Conservation (phyloP, 2,329 filamentous ascomycete species). For the Fusarium chaquense region DNA sequence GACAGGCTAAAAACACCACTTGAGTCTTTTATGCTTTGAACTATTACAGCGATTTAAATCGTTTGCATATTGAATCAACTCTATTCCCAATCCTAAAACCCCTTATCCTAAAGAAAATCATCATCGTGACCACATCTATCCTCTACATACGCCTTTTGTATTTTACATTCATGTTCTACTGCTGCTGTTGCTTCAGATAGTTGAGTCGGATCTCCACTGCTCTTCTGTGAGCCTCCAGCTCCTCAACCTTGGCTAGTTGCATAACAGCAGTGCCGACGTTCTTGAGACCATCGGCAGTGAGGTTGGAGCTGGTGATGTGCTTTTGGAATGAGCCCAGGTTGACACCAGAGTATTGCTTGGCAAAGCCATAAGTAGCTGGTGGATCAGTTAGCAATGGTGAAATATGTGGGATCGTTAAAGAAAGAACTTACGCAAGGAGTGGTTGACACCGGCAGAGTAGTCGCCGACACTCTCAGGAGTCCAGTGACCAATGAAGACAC, state of each 20-base stretch:
- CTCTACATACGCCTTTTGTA: slow-evolving; percentile 28
- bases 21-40: slow-evolving; percentile 16
- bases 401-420: background rate
- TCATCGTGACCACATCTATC: slow-evolving; percentile 3
- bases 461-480: slow-evolving; percentile 98
- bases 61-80: slow-evolving; percentile 14
- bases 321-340: slow-evolving; percentile 97
- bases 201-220: slow-evolving; percentile 86
- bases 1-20: slow-evolving; percentile 33
- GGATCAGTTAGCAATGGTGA: slow-evolving; percentile 36
- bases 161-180: slow-evolving; percentile 38
- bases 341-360: slow-evolving; percentile 98
- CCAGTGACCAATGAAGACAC: slow-evolving; percentile 95
- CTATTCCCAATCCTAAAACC: slow-evolving; percentile 24
- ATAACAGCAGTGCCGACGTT: slow-evolving; percentile 93
- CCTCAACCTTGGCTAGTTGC: slow-evolving; percentile 93
- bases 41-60: background rate
- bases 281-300: slow-evolving; percentile 84
- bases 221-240: slow-evolving; percentile 91
- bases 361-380: slow-evolving; percentile 94
- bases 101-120: slow-evolving; percentile 24
- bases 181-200: slow-evolving; percentile 56
- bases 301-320: slow-evolving; percentile 94
- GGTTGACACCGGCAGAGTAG: slow-evolving; percentile 97
- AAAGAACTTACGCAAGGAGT: slow-evolving; percentile 85